Conservation (phyloP, 495 filamentous ascomycete genomes). For the Opeltia flavorubescens region DNA sequence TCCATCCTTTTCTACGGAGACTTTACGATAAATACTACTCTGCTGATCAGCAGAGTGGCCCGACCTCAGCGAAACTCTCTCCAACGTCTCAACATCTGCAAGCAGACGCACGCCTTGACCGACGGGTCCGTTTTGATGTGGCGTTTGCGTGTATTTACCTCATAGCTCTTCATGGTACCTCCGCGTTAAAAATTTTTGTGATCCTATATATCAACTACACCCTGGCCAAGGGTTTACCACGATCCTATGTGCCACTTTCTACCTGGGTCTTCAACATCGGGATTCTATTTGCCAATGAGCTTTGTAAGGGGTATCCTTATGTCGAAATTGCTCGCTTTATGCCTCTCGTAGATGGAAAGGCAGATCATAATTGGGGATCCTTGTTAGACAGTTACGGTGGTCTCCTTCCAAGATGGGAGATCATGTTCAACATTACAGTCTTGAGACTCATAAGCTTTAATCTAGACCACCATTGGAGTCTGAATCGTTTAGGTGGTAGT, state of each 20-base stretch:
- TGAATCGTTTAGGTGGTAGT: slow-evolving; percentile 47
- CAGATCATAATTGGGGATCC: slow-evolving; percentile 40
- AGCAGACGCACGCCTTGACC: slow-evolving; percentile 54
- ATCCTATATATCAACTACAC: slow-evolving; percentile 75
- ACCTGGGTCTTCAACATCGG: slow-evolving; percentile 92
- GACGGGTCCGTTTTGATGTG: slow-evolving; percentile 73
- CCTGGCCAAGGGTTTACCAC: slow-evolving; percentile 55
- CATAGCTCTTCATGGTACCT: slow-evolving; percentile 68
- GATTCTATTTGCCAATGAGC: slow-evolving; percentile 80
- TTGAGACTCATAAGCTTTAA: slow-evolving; percentile 92
- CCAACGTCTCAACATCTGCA: slow-evolving; percentile 17
- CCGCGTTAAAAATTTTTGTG: slow-evolving; percentile 61
- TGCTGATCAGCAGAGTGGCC: neutral
- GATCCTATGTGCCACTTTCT: slow-evolving; percentile 49
- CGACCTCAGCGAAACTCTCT: neutral
- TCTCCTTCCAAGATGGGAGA: slow-evolving; percentile 76
- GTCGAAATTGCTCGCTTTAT: slow-evolving; percentile 43
- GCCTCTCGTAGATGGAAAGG: slow-evolving; percentile 20
- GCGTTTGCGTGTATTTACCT: slow-evolving; percentile 71
- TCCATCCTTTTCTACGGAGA: slow-evolving; percentile 67
- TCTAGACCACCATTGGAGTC: slow-evolving; percentile 90
- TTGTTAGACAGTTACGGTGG: slow-evolving; percentile 68
- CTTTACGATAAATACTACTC: slow-evolving; percentile 40
- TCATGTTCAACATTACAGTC: slow-evolving; percentile 94
- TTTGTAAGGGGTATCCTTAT: slow-evolving; percentile 63